Evolutionary conservation across 139 green algal species (phyloP).

Genomic region (Raphidocelis subcapitata): DNA sequence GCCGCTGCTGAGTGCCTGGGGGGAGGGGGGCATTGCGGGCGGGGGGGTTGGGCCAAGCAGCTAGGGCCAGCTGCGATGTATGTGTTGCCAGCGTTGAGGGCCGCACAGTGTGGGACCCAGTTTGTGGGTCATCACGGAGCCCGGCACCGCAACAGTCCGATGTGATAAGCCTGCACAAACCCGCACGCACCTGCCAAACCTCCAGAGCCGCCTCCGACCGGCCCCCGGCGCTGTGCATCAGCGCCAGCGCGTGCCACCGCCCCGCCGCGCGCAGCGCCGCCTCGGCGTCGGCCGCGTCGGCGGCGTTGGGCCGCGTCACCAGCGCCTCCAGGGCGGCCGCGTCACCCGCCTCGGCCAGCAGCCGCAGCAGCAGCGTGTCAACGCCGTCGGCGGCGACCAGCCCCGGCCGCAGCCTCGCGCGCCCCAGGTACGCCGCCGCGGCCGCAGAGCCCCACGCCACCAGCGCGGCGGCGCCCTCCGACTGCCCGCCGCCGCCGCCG

Average conservation of each 20-base stretch:
- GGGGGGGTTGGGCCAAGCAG: not conserved
- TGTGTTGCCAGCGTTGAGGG: not conserved
- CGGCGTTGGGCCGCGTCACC: not conserved
- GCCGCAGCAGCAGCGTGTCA: conserved; percentile 61
- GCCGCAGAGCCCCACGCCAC: conserved; percentile 7
- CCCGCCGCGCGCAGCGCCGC: conserved; percentile 18
- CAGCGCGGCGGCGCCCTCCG: not conserved
- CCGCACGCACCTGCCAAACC: conserved; percentile 25
- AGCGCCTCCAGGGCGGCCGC: conserved; percentile 39
- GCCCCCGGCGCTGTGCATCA: conserved; percentile 28
- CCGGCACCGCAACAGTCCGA: not conserved
- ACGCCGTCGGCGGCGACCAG: conserved; percentile 44
- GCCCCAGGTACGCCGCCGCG: conserved; percentile 38
- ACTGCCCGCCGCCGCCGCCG: not conserved
- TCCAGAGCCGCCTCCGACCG: conserved; percentile 34
- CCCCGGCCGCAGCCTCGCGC: conserved; percentile 30
- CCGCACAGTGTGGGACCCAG: not conserved
- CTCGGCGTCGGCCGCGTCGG: not conserved
- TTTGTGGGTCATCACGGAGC: not conserved
- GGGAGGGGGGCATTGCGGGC: not conserved
- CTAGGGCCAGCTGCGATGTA: not conserved
- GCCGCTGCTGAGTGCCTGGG: conserved; percentile 34
- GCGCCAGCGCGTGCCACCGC: conserved; percentile 42
- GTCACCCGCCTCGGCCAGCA: conserved; percentile 51
- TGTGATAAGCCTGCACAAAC: not conserved